Evolutionary conservation across 345 rosid species (phyloP), one percentile per base, ranked within the genome.

Genomic region (Xanthoceras sorbifolium): DNA sequence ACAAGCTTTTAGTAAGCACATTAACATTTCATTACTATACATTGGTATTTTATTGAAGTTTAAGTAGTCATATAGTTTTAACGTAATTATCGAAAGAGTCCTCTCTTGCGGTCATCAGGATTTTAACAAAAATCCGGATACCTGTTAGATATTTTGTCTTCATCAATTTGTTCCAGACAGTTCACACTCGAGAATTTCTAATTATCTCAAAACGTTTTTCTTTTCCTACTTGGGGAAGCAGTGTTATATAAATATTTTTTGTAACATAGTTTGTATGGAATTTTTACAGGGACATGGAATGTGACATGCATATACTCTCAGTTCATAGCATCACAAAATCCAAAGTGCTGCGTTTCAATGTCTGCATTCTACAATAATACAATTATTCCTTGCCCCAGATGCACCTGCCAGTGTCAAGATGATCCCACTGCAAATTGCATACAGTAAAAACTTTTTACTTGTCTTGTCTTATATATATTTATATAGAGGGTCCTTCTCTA

Each of bases 261-360:
- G 36, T 32, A 32, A 66, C 0, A 34, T 22, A 5, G 9, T 38
- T 67, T 12, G 11, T 40, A 1, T 15, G 23, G 28, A 42, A 72
- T 14, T 64, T 10, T 64, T 85, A 77, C 73, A 92, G 98, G 84
- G 57, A 90, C 98, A 61, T 91, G 97, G 95, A 82, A 90, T 48
- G 88, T 87, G 77, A 86, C 83, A 18, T 93, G 98, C 17, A 72
- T 84, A 3, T 94, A 93, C 82, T 90, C 98, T 3, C 95, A 88
- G 71, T 81, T 81, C 78, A 18, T 85, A 72, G 82, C 97, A 80
- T 87, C 97, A 76, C 76, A 78, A 2, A 73, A 86, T 25, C 98
- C 97, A 20, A 90, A 82, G 65, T 94, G 98, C 72, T 94, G 98
- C 69, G 98, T 94, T 72, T 91, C 98, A 60, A 78, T 93, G 74